phyloP scores from a whole-genome alignment of 2,329 filamentous ascomycete species.

The Microdochium trichocladiopsis region DNA sequence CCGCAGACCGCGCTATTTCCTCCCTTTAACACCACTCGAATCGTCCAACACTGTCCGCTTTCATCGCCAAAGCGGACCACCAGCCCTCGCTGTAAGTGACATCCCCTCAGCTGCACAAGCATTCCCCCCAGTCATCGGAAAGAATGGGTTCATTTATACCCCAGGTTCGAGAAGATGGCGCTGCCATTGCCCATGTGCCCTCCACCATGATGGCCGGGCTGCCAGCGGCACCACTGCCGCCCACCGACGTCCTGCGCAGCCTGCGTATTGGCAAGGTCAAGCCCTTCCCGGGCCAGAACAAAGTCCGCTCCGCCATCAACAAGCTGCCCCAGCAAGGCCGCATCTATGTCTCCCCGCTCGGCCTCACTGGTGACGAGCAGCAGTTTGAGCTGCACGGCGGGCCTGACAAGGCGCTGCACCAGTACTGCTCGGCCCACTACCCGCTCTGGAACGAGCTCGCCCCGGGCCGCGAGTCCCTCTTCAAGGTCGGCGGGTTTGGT shows the following conservation, averaged over 20 bases:
- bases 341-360: constrained; percentile 36
- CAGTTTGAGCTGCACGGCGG: constrained; percentile 51
- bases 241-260: constrained; percentile 42
- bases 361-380: constrained; percentile 53
- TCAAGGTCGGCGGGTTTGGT: constrained; percentile 53
- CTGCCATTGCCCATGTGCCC: neutral
- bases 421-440: constrained; percentile 53
- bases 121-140: neutral
- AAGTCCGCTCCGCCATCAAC: constrained; percentile 48
- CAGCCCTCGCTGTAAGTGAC: neutral
- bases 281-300: constrained; percentile 36
- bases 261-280: constrained; percentile 50
- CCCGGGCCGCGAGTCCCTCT: constrained; percentile 40
- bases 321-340: constrained; percentile 36
- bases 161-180: neutral
- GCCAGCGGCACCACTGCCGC: constrained; percentile 14
- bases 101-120: neutral
- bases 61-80: neutral
- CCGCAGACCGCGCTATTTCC: neutral
- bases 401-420: constrained; percentile 55
- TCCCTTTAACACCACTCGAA: neutral
- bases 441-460: constrained; percentile 42
- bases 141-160: neutral
- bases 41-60: neutral
- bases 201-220: neutral